Evolutionary conservation across 257 asterid genomes (phyloP).

Genomic region (Osmanthus fragrans): DNA sequence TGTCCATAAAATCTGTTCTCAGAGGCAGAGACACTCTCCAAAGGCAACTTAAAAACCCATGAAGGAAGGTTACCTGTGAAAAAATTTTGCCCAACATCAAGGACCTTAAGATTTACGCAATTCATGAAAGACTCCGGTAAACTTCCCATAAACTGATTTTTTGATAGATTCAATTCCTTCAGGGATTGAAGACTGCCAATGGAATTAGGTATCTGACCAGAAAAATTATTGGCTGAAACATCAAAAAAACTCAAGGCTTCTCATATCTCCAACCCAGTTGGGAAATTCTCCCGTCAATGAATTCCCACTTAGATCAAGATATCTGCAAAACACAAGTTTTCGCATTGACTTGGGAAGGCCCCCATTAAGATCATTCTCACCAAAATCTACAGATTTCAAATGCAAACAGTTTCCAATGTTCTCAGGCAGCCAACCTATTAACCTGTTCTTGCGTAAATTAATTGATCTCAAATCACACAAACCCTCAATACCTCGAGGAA

Average conservation of each 20-base stretch:
- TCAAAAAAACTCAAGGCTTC: slow-evolving; percentile 58
- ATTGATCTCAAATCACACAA: slow-evolving; percentile 44
- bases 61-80: slow-evolving; percentile 68
- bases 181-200: slow-evolving; percentile 55
- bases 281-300: slow-evolving; percentile 57
- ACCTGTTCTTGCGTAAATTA: slow-evolving; percentile 49
- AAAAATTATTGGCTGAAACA: slow-evolving; percentile 59
- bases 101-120: slow-evolving; percentile 52
- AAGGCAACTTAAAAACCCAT: slow-evolving; percentile 57
- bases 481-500: slow-evolving; percentile 55
- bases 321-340: slow-evolving; percentile 47
- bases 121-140: slow-evolving; percentile 60
- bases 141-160: slow-evolving; percentile 52
- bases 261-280: slow-evolving; percentile 80
- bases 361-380: slow-evolving; percentile 58
- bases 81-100: slow-evolving; percentile 53
- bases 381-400: slow-evolving; percentile 53
- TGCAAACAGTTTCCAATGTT: slow-evolving; percentile 60
- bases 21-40: slow-evolving; percentile 50
- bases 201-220: slow-evolving; percentile 52
- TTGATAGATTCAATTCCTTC: slow-evolving; percentile 56
- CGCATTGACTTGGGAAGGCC: slow-evolving; percentile 62
- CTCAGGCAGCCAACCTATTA: slow-evolving; percentile 64
- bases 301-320: slow-evolving; percentile 54
- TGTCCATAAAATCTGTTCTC: slow-evolving; percentile 60